Percentiles rank a stretch among this genome's conserved stretches.
phyloP scores from a whole-genome alignment of 1,284 basidiomycete species.

The Ceratobasidium sp. region DNA sequence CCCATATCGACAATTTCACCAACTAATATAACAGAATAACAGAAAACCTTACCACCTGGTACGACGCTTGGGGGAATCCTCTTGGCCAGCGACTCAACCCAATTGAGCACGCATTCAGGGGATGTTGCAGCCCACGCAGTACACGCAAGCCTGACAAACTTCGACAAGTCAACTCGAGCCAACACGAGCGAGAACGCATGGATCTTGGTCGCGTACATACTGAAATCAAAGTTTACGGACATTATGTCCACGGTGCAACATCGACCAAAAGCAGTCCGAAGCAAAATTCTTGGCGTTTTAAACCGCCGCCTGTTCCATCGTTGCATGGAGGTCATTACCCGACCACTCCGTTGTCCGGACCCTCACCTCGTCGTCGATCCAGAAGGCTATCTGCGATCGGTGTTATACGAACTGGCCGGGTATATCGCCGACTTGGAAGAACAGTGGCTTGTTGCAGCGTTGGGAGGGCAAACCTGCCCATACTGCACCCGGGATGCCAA shows the following conservation, averaged over 20 bases:
- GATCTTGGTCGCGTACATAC: conserved; percentile 41
- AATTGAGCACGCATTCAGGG: conserved; percentile 25
- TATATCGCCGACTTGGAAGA: conserved; percentile 35
- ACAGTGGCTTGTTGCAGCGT: conserved; percentile 16
- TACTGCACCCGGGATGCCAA: conserved; percentile 14
- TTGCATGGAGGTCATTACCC: conserved; percentile 34
- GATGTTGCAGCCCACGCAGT: conserved; percentile 34
- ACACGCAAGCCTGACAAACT: conserved; percentile 27
- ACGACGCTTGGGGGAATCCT: conserved; percentile 21
- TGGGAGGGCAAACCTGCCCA: conserved; percentile 12
- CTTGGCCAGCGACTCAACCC: conserved; percentile 27
- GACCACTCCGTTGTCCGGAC: not conserved
- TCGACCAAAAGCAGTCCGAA: conserved; percentile 6
- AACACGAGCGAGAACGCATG: conserved; percentile 32
- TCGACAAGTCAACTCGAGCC: conserved; percentile 32
- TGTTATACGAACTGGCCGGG: conserved; percentile 5
- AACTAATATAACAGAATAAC: not conserved
- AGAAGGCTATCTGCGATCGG: conserved; percentile 19
- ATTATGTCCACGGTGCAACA: not conserved
- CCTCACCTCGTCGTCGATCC: conserved; percentile 37
- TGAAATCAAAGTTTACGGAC: conserved; percentile 27
- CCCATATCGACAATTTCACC: not conserved
- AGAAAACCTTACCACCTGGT: conserved; percentile 19
- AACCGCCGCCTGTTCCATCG: conserved; percentile 29
- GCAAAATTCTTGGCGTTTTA: conserved; percentile 12